These are phyloP conservation scores for Huntiella decipiens DNA, from an alignment of 2,329 filamentous ascomycete species.

Conservation along the genomic window DNA sequence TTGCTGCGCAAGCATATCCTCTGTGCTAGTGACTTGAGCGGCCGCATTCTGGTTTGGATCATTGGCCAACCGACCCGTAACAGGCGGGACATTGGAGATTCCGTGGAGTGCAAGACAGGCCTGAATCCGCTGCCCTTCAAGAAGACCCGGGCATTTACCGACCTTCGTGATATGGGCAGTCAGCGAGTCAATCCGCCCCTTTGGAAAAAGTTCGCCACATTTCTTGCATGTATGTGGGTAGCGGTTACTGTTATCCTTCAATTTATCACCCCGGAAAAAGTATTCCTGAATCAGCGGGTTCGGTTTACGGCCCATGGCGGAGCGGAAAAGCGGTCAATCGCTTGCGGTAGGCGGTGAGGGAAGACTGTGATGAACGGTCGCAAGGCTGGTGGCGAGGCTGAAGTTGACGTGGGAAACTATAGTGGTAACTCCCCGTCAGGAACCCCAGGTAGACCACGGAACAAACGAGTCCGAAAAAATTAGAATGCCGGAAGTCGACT, in stretches of 20 bases:
- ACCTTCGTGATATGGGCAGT: constrained; percentile 60
- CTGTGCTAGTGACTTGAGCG: constrained; percentile 10
- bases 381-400: too few relatives aligned
- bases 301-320: constrained; percentile 58
- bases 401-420: too few relatives aligned
- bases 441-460: too few relatives aligned
- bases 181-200: constrained; percentile 70
- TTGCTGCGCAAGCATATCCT: constrained; percentile 28
- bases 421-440: too few relatives aligned
- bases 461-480: too few relatives aligned
- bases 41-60: constrained; percentile 5
- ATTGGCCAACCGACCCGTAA: constrained; percentile 3
- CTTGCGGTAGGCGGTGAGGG: too few relatives aligned
- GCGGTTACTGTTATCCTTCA: constrained; percentile 75
- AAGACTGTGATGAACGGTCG: too few relatives aligned
- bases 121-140: constrained; percentile 54
- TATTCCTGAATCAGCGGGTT: constrained; percentile 74
- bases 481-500: too few relatives aligned
- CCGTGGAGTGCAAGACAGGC: constrained; percentile 56
- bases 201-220: constrained; percentile 77
- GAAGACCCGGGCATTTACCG: constrained; percentile 57
- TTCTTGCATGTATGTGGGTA: constrained; percentile 82
- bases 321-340: too few relatives aligned
- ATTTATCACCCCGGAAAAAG: constrained; percentile 71
- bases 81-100: constrained; percentile 28